Evolutionary conservation across 73 alveolate species (phyloP).

Genomic region (Symbiodinium natans): DNA sequence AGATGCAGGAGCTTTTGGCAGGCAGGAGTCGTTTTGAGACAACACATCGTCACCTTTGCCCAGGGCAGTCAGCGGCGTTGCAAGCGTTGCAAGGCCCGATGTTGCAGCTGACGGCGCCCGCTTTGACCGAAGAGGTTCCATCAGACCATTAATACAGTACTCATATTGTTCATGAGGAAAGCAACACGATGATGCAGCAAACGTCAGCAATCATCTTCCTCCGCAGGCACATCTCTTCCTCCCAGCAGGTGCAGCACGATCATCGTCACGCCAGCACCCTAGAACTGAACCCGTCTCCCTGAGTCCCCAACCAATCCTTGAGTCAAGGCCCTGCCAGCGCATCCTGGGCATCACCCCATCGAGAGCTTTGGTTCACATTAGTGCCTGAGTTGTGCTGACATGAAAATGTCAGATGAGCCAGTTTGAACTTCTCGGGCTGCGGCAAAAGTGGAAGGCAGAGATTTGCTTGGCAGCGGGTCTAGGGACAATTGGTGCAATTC

Average conservation of each 20-base stretch:
- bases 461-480: not conserved
- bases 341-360: not conserved
- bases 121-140: not conserved
- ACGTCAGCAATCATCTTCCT: not conserved
- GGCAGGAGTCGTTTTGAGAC: not conserved
- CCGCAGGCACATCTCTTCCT: not conserved
- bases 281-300: too few species aligned
- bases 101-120: not conserved
- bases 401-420: too few species aligned
- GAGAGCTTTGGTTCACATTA: not conserved
- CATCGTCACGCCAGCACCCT: not conserved
- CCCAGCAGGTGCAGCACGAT: not conserved
- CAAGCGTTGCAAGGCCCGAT: not conserved
- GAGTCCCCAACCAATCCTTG: too few species aligned
- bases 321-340: too few species aligned
- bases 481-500: not conserved
- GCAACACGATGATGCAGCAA: not conserved
- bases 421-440: too few species aligned
- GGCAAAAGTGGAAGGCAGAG: not conserved
- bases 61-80: too few species aligned
- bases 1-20: not conserved
- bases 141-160: too few species aligned
- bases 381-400: not conserved
- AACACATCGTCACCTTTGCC: too few species aligned
- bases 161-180: too few species aligned